Evolutionary conservation across 352 stramenopile genomes (phyloP).

Genomic region (Phytophthora brassicae): DNA sequence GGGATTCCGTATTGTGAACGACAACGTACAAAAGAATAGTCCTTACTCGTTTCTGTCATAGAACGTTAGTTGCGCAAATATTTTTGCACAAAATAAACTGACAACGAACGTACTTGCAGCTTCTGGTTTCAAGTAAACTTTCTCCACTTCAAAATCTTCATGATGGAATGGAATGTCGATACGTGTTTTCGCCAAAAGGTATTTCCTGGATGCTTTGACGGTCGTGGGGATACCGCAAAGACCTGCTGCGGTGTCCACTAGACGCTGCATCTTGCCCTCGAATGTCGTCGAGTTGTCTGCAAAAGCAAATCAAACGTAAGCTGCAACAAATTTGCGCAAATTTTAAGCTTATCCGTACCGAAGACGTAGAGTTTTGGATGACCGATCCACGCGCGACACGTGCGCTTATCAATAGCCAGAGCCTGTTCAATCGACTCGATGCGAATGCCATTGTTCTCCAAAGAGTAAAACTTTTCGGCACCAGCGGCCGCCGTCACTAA

Average conservation of each 20-base stretch:
- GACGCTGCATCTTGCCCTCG: constrained; percentile 87
- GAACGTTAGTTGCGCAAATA: background rate
- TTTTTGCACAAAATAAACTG: background rate
- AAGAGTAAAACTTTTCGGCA: constrained; percentile 94
- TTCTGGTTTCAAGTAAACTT: constrained; percentile 81
- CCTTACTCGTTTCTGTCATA: constrained; percentile 66
- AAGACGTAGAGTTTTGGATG: constrained; percentile 87
- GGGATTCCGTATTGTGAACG: constrained; percentile 84
- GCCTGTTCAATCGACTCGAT: constrained; percentile 94
- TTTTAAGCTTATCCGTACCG: constrained; percentile 31
- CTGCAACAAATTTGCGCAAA: background rate
- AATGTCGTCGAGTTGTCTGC: constrained; percentile 84
- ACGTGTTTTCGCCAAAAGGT: constrained; percentile 51
- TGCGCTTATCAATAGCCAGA: constrained; percentile 83
- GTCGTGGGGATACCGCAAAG: constrained; percentile 79
- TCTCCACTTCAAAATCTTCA: constrained; percentile 88
- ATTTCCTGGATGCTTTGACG: constrained; percentile 78
- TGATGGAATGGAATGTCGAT: constrained; percentile 75
- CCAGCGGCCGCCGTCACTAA: constrained; percentile 92
- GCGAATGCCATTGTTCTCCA: constrained; percentile 96
- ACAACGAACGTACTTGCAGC: constrained; percentile 38
- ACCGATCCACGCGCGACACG: constrained; percentile 77
- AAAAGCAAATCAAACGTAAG: constrained; percentile 1
- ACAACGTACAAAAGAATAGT: constrained; percentile 86
- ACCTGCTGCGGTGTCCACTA: constrained; percentile 73